Conservation (phyloP, 148 eudicot species). For the Fagopyrum esculentum region DNA sequence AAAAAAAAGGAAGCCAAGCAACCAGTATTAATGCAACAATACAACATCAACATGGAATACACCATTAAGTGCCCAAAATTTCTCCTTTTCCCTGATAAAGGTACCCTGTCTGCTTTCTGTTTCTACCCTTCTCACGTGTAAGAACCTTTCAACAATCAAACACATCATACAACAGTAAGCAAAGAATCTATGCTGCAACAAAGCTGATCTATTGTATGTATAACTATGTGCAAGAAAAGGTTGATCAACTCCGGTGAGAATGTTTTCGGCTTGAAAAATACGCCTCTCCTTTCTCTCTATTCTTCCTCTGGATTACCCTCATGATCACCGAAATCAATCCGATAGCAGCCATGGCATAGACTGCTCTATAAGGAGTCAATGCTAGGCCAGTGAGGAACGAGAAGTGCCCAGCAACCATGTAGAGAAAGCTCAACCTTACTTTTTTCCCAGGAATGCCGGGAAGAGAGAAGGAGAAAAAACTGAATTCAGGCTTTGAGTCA, state of each 20-base stretch:
- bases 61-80: neutral
- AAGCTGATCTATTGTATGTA: slow-evolving; percentile 3
- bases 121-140: neutral
- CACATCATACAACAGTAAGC: slow-evolving; percentile 3
- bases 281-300: slow-evolving; percentile 62
- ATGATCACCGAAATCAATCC: slow-evolving; percentile 63
- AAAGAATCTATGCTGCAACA: neutral
- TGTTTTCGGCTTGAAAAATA: slow-evolving; percentile 62
- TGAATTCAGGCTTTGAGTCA: slow-evolving; percentile 72
- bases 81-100: neutral
- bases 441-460: slow-evolving; percentile 42
- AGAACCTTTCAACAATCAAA: neutral
- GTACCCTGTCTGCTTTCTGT: neutral
- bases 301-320: slow-evolving; percentile 58
- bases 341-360: slow-evolving; percentile 75
- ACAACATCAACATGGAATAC: neutral
- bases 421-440: slow-evolving; percentile 54
- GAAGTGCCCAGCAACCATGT: slow-evolving; percentile 76
- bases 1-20: neutral
- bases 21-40: neutral
- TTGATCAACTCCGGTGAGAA: slow-evolving; percentile 59
- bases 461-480: slow-evolving; percentile 49
- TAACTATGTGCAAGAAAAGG: slow-evolving; percentile 7
- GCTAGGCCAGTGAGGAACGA: slow-evolving; percentile 64
- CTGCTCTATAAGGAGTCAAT: slow-evolving; percentile 63